phyloP scores from a whole-genome alignment of 1,284 basidiomycete genomes.

The Fistulinella staudtii region DNA sequence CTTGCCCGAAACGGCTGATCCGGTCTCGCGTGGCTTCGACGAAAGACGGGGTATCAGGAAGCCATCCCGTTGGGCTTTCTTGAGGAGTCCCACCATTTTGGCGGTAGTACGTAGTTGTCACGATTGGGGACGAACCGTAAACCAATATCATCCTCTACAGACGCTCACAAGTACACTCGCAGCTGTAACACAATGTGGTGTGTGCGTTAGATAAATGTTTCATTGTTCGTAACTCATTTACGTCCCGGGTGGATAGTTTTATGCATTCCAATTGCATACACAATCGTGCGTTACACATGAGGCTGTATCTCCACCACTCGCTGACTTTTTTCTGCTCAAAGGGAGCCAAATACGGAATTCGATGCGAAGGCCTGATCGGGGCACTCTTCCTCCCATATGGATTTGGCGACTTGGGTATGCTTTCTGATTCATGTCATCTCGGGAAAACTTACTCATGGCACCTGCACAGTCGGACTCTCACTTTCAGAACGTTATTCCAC shows the following conservation, averaged over 20 bases:
- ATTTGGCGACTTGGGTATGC: constrained; percentile 56
- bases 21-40: constrained; percentile 46
- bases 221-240: background rate
- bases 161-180: constrained; percentile 37
- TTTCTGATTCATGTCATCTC: background rate
- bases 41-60: constrained; percentile 32
- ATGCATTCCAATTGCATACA: constrained; percentile 33
- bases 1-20: constrained; percentile 71
- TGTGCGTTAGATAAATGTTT: constrained; percentile 5
- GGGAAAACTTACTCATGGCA: background rate
- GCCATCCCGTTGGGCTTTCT: constrained; percentile 42
- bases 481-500: constrained; percentile 54
- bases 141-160: constrained; percentile 28
- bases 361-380: constrained; percentile 56
- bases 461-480: constrained; percentile 47
- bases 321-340: constrained; percentile 26
- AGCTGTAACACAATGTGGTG: constrained; percentile 45
- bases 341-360: constrained; percentile 56
- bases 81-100: constrained; percentile 58
- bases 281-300: constrained; percentile 24
- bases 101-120: constrained; percentile 42
- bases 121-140: background rate
- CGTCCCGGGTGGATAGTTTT: constrained; percentile 30
- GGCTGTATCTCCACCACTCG: background rate
- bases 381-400: constrained; percentile 58